phyloP scores from a whole-genome alignment of 441 rosid species.

The Mallotus repandus region DNA sequence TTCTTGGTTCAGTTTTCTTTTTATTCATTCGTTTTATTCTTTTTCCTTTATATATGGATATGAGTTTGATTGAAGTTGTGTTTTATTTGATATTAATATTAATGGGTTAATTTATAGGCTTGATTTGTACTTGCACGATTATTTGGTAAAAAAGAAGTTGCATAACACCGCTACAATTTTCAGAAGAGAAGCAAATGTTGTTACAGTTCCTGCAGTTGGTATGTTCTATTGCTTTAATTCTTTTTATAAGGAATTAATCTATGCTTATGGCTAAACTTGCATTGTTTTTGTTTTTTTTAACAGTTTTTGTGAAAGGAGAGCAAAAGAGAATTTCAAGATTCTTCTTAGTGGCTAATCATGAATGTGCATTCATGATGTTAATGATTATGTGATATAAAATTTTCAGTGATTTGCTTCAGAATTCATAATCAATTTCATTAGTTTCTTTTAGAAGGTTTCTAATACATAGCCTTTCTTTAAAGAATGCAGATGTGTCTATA shows the following conservation, averaged over 20 bases:
- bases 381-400: background rate
- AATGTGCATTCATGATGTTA: conserved; percentile 4
- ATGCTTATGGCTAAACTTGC: background rate
- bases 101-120: conserved; percentile 30
- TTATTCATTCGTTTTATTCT: background rate
- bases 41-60: conserved; percentile 9
- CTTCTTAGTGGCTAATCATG: too few relatives aligned
- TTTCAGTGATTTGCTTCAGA: background rate
- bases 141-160: conserved; percentile 44
- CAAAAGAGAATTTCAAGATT: too few relatives aligned
- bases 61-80: background rate
- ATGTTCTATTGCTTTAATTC: conserved; percentile 6
- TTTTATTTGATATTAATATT: background rate
- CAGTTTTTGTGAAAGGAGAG: too few relatives aligned
- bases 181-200: conserved; percentile 39
- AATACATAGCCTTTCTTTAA: background rate
- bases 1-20: background rate
- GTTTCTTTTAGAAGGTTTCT: background rate
- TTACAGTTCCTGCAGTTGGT: conserved; percentile 36
- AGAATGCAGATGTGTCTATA: background rate
- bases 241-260: background rate
- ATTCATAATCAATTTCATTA: background rate
- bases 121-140: conserved; percentile 54
- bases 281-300: background rate
- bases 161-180: conserved; percentile 46